phyloP scores from a whole-genome alignment of 805 yeast genomes.

The Gaillardinia entomophila region DNA sequence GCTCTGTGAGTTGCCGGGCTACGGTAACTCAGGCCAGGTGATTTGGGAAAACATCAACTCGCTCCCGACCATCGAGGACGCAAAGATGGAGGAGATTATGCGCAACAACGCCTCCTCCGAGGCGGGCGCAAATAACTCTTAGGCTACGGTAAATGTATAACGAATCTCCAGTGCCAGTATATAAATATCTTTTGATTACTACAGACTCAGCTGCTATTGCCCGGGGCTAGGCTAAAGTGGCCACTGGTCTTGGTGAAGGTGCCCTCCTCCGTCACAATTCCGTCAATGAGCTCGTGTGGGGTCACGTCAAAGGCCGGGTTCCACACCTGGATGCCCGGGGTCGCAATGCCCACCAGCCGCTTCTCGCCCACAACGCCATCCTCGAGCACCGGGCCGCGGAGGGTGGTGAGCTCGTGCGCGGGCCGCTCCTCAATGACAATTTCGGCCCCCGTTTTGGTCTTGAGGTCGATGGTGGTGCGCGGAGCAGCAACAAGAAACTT shows the following conservation, averaged over 20 bases:
- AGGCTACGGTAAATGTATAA: neutral
- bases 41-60: constrained; percentile 57
- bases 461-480: constrained; percentile 77
- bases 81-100: constrained; percentile 43
- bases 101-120: constrained; percentile 26
- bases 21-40: constrained; percentile 56
- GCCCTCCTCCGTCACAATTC: constrained; percentile 80
- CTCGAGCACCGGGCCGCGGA: constrained; percentile 51
- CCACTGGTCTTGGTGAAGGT: constrained; percentile 49
- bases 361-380: constrained; percentile 25
- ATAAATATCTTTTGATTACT: neutral
- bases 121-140: too few species aligned
- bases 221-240: constrained; percentile 41
- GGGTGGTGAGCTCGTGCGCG: constrained; percentile 65
- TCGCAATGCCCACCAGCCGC: constrained; percentile 70
- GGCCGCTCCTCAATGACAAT: constrained; percentile 89
- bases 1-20: constrained; percentile 51
- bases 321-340: constrained; percentile 84
- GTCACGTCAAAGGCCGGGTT: constrained; percentile 96
- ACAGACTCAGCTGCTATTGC: neutral
- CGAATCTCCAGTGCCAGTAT: neutral
- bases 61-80: constrained; percentile 45
- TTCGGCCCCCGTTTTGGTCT: constrained; percentile 60
- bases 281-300: constrained; percentile 75
- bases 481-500: constrained; percentile 95